phyloP scores from a whole-genome alignment of 2,329 filamentous ascomycete species.

The Sclerotinia spermophila region DNA sequence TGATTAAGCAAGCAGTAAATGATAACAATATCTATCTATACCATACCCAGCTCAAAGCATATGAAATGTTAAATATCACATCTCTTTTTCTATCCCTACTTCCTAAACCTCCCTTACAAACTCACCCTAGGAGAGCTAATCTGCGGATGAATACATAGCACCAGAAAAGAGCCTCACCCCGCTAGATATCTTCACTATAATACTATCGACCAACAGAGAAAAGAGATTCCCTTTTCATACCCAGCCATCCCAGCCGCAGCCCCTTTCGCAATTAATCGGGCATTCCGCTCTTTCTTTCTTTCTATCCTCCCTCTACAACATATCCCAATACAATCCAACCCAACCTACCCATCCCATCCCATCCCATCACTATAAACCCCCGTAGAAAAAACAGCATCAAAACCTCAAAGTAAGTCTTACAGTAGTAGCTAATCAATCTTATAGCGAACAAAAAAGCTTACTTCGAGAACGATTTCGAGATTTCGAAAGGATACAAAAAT shows the following conservation, averaged over 20 bases:
- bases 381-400: too few species aligned
- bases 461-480: too few species aligned
- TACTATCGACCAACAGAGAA: not conserved
- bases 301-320: too few species aligned
- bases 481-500: too few species aligned
- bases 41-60: not conserved
- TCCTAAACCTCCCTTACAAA: not conserved
- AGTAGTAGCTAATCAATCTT: too few species aligned
- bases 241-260: too few species aligned
- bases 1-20: not conserved
- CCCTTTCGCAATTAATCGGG: too few species aligned
- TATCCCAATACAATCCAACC: too few species aligned
- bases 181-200: not conserved
- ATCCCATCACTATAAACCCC: too few species aligned
- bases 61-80: not conserved
- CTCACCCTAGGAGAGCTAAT: not conserved
- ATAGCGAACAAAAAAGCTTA: too few species aligned
- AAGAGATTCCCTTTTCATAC: not conserved
- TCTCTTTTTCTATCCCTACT: not conserved
- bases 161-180: accelerated
- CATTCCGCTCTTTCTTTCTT: too few species aligned
- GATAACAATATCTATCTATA: not conserved
- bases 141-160: not conserved
- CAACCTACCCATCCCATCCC: not conserved
- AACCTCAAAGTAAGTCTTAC: too few species aligned